A percentile compares a stretch with the other conserved stretches of the same genome.
Conservation (phyloP, 129 eudicot species). For the Pittosporum tobira region DNA sequence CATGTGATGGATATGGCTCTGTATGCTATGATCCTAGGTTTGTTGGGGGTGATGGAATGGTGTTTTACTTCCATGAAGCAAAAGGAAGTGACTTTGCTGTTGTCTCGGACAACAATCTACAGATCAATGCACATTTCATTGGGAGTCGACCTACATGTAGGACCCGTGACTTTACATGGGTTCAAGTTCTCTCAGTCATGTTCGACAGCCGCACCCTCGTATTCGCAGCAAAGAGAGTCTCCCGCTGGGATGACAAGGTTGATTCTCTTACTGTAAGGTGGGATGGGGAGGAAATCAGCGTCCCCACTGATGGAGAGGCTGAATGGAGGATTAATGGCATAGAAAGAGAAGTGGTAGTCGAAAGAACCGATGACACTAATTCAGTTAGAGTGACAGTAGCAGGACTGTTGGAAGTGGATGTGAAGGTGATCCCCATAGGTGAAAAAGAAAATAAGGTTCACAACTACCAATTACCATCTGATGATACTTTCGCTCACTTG, state of each 20-base stretch:
- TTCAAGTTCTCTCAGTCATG: conserved; percentile 9
- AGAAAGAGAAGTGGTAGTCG: conserved; percentile 14
- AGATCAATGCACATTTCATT: conserved; percentile 14
- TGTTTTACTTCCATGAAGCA: conserved; percentile 37
- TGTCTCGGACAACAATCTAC: conserved; percentile 10
- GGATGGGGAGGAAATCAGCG: conserved; percentile 1
- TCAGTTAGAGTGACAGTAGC: conserved; percentile 14
- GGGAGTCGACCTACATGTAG: conserved; percentile 1
- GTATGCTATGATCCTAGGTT: conserved; percentile 34
- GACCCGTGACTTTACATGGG: conserved; percentile 12
- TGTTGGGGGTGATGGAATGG: conserved; percentile 34
- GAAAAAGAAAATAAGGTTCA: conserved; percentile 2
- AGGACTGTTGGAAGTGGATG: conserved; percentile 18
- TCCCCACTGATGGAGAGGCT: conserved; percentile 9
- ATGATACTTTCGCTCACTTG: conserved; percentile 24
- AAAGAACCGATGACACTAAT: conserved; percentile 26
- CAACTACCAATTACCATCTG: conserved; percentile 1
- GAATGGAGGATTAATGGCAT: conserved; percentile 15
- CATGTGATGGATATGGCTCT: conserved; percentile 20
- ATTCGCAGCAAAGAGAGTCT: conserved; percentile 1
- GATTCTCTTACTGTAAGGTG: conserved; percentile 1
- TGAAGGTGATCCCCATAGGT: conserved; percentile 10
- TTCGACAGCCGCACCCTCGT: conserved; percentile 3
- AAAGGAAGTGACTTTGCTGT: conserved; percentile 14
- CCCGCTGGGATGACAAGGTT: conserved; percentile 6